Conservation (phyloP, 495 filamentous ascomycete species). For the Hyaloscypha variabilis region DNA sequence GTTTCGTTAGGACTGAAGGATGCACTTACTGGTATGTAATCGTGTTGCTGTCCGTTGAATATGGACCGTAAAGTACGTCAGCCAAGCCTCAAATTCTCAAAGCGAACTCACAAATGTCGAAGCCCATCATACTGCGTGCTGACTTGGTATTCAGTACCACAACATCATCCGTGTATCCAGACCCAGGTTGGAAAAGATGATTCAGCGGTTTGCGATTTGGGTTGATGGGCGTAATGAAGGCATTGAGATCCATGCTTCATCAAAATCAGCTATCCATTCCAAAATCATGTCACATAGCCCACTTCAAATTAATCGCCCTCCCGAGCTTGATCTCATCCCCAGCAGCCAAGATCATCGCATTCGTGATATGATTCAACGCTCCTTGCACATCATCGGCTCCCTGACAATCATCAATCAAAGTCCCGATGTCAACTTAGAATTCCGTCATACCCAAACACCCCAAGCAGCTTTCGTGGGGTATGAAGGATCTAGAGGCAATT, state of each 20-base stretch:
- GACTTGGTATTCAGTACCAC: slow-evolving; percentile 10
- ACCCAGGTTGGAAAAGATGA: slow-evolving; percentile 2
- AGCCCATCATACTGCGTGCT: slow-evolving; percentile 7
- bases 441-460: neutral
- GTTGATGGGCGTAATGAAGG: slow-evolving; percentile 4
- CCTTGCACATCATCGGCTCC: slow-evolving; percentile 1
- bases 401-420: neutral
- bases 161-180: slow-evolving; percentile 4
- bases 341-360: slow-evolving; percentile 1
- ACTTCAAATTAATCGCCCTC: slow-evolving; percentile 2
- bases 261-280: neutral
- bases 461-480: slow-evolving; percentile 23
- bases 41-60: neutral
- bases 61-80: neutral
- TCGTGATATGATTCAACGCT: slow-evolving; percentile 3
- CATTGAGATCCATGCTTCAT: slow-evolving; percentile 1
- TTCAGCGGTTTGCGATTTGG: slow-evolving; percentile 2
- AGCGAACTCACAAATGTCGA: neutral
- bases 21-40: slow-evolving; percentile 1
- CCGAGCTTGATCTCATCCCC: slow-evolving; percentile 5
- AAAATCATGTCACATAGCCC: neutral
- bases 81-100: neutral
- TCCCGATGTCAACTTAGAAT: neutral
- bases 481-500: slow-evolving; percentile 25
- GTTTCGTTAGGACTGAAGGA: neutral